phyloP scores from a whole-genome alignment of 1,139 yeast genomes.

The Candida sanyaensis region DNA sequence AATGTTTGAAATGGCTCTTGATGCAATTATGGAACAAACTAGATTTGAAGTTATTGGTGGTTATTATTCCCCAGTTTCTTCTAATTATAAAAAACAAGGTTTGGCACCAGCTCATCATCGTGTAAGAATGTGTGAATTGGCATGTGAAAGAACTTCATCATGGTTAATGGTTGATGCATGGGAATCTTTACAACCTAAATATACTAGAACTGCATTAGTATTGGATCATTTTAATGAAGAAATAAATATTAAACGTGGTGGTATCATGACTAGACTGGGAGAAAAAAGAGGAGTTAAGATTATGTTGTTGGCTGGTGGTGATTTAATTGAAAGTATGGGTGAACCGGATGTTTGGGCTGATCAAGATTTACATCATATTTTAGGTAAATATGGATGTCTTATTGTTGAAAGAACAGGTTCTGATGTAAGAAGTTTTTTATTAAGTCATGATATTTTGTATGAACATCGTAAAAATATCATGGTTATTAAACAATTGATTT shows the following conservation, averaged over 20 bases:
- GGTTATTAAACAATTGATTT: conserved; percentile 92
- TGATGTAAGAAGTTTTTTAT: conserved; percentile 87
- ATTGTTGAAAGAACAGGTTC: conserved; percentile 97
- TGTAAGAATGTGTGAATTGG: conserved; percentile 96
- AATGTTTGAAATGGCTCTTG: conserved; percentile 98
- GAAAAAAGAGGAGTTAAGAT: conserved; percentile 85
- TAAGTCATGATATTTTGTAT: conserved; percentile 95
- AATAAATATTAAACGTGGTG: conserved; percentile 86
- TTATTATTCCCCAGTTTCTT: conserved; percentile 95
- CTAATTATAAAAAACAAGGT: conserved; percentile 91
- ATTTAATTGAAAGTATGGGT: conserved; percentile 97
- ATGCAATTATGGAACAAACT: conserved; percentile 90
- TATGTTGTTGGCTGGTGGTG: conserved; percentile 98
- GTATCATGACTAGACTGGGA: conserved; percentile 74
- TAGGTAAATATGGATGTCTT: conserved; percentile 93
- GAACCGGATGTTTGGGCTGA: conserved; percentile 99
- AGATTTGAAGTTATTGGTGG: conserved; percentile 96
- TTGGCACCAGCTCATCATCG: conserved; percentile 86
- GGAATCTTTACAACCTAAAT: conserved; percentile 91
- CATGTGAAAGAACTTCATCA: conserved; percentile 93
- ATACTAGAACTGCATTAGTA: conserved; percentile 93
- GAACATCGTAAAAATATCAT: conserved; percentile 92
- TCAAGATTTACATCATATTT: conserved; percentile 88
- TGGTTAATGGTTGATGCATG: conserved; percentile 99
- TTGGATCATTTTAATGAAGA: conserved; percentile 96